Conservation (phyloP, 2,329 filamentous ascomycete species). For the Aspergillus sp. region DNA sequence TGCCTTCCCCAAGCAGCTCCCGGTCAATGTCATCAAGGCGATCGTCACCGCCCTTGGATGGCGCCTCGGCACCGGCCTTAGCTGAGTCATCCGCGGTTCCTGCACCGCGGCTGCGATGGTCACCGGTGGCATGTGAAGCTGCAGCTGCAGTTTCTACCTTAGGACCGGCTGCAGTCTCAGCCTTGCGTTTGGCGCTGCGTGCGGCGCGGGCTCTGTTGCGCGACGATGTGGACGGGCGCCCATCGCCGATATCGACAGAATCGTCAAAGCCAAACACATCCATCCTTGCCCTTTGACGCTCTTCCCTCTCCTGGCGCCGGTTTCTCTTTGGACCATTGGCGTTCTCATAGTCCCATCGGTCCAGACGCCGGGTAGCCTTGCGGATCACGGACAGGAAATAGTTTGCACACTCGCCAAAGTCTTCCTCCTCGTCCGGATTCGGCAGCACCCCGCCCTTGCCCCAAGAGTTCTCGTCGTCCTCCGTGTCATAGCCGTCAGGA, state of each 20-base stretch:
- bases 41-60: conserved; percentile 22
- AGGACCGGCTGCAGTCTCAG: conserved; percentile 13
- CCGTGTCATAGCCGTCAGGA: conserved; percentile 38
- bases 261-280: conserved; percentile 12
- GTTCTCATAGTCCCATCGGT: conserved; percentile 38
- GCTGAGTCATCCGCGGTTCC: neutral
- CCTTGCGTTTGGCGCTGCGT: conserved; percentile 23
- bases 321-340: conserved; percentile 31
- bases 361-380: conserved; percentile 34
- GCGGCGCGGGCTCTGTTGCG: conserved; percentile 15
- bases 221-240: conserved; percentile 12
- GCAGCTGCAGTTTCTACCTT: conserved; percentile 13
- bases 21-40: conserved; percentile 29
- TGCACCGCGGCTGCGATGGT: neutral
- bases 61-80: neutral
- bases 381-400: conserved; percentile 35
- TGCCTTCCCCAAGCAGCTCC: conserved; percentile 27
- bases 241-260: conserved; percentile 7
- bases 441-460: conserved; percentile 36
- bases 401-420: conserved; percentile 40
- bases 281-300: conserved; percentile 25
- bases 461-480: conserved; percentile 35
- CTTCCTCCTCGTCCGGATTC: conserved; percentile 35
- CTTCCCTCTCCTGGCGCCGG: conserved; percentile 28
- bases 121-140: conserved; percentile 1